A percentile compares a stretch with the other conserved stretches of the same genome.
Conservation (phyloP, 1,284 basidiomycete species). For the Ganoderma resinaceum region DNA sequence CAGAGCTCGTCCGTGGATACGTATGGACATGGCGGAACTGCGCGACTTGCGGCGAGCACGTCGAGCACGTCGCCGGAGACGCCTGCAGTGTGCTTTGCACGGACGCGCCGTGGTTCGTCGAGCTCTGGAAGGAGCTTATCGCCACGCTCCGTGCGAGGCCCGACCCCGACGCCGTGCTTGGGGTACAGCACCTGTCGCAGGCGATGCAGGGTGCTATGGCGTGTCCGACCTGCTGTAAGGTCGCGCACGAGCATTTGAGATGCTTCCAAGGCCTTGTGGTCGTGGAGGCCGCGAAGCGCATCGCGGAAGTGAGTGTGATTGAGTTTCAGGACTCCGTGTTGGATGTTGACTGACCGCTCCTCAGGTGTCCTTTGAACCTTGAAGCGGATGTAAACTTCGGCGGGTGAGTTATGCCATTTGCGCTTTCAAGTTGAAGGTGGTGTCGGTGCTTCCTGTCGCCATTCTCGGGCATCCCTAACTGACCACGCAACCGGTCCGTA, state of each 20-base stretch:
- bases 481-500: no score
- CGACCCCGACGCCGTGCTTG: not conserved
- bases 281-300: not conserved
- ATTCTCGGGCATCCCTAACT: no score
- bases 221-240: not conserved
- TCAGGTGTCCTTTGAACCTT: not conserved
- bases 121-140: not conserved
- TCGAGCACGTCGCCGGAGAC: not conserved
- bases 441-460: no score
- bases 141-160: not conserved
- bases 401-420: not conserved
- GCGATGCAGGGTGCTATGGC: not conserved
- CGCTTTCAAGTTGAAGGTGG: no score
- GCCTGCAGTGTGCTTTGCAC: not conserved
- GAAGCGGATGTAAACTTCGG: not conserved
- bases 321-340: not conserved
- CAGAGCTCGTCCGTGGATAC: not conserved
- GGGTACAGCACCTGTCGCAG: not conserved
- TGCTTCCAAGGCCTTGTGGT: not conserved
- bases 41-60: not conserved
- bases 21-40: not conserved
- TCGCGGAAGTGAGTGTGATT: not conserved
- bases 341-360: not conserved
- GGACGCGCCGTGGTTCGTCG: not conserved
- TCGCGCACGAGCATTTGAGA: not conserved